These are phyloP conservation scores for Calonectria naviculata DNA, from an alignment of 2,329 filamentous ascomycete species.

Conservation along the genomic window DNA sequence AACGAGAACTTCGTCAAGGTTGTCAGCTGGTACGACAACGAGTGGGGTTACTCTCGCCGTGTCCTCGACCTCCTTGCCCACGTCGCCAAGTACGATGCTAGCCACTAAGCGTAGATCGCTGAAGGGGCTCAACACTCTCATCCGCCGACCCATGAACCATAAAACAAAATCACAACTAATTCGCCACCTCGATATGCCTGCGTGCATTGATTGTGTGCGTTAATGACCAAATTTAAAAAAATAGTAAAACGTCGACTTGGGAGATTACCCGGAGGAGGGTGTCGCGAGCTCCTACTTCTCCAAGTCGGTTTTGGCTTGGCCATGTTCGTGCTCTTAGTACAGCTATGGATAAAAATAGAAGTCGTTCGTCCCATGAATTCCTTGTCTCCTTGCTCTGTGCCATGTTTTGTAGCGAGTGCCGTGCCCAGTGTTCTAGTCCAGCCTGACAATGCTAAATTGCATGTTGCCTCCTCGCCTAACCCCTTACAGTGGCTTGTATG, in stretches of 20 bases:
- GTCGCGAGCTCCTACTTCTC: conserved; percentile 32
- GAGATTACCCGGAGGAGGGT: conserved; percentile 38
- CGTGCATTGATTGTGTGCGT: conserved; percentile 29
- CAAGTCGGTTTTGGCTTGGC: conserved; percentile 20
- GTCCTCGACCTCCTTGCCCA: conserved; percentile 85
- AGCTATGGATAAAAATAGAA: conserved; percentile 39
- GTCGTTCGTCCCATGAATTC: conserved; percentile 33
- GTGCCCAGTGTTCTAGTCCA: no score
- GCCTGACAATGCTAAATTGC: no score
- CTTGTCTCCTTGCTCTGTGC: no score
- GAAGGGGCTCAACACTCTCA: conserved; percentile 21
- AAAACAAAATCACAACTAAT: conserved; percentile 40
- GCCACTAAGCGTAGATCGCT: conserved; percentile 55
- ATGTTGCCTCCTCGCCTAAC: no score
- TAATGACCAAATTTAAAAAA: conserved; percentile 39
- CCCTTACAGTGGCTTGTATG: no score
- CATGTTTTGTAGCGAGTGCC: no score
- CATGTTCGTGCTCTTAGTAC: conserved; percentile 36
- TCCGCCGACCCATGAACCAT: conserved; percentile 17
- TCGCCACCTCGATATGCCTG: conserved; percentile 27
- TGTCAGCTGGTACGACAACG: conserved; percentile 98
- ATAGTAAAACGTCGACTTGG: conserved; percentile 35
- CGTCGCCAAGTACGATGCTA: conserved; percentile 80
- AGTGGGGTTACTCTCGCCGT: conserved; percentile 99
- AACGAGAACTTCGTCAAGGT: conserved; percentile 99